Evolutionary conservation across 371 early-diverging fungal genomes (phyloP), one percentile per base, ranked within the genome.

Genomic region (Mortierella polycephala): DNA sequence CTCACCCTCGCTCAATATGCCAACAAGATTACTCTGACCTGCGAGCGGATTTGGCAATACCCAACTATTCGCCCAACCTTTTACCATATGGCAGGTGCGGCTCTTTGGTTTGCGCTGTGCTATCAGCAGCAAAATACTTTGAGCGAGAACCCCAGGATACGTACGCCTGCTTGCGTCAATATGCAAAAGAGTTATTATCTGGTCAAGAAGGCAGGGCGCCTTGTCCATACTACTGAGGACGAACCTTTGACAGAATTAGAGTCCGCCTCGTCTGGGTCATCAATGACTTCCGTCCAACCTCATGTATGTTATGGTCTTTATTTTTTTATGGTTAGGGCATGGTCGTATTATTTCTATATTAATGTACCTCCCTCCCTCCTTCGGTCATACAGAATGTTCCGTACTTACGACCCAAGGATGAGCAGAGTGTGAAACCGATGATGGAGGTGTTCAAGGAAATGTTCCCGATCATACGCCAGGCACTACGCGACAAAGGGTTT

Each of bases 181-280:
- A 79, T 79, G 79, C 79, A 79, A 54, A 79, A 79, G 58, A 72
- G 73, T 23, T 79, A 79, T 21, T 79, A 40, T 44, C 53, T 79
- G 5, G 57, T 79, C 41, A 79, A 79, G 69, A 79, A 79, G 37
- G 79, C 69, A 10, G 79, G 79, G 1, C 72, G 79, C 16, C 73
- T 79, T 18, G 79, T 79, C 11, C 79, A 79, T 37, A 49, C 73
- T 4, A 62, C 57, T 12, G 79, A 79, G 54, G 79, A 79, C 37
- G 79, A 79, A 13, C 69, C 69, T 10, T 49, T 79, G 23, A 69
- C 73, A 12, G 79, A 79, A 46, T 66, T 79, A 8, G 79, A 79
- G 8, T 50, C 56, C 30, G 66, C 71, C 4, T 30, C 67, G 1
- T 60, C 54, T 60, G 23, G 65, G 3, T 23, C 11, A 44, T 20